phyloP scores from a whole-genome alignment of 805 yeast genomes.

The Schwanniomyces polymorphus region DNA sequence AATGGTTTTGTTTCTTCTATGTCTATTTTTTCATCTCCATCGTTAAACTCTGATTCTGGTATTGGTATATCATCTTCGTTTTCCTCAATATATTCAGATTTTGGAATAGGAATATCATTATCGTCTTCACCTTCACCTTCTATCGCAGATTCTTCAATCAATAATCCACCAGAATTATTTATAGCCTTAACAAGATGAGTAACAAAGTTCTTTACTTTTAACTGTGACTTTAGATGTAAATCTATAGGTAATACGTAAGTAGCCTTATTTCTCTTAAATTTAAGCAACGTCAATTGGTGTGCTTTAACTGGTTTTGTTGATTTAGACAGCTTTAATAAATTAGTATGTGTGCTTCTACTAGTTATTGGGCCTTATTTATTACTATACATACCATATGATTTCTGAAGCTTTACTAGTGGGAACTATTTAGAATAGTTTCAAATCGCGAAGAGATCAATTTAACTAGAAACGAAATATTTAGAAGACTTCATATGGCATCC shows the following conservation, averaged over 20 bases:
- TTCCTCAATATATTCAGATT: constrained; percentile 31
- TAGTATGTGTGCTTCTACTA: neutral
- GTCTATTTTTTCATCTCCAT: constrained; percentile 6
- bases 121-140: constrained; percentile 18
- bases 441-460: neutral
- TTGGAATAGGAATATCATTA: constrained; percentile 33
- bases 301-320: constrained; percentile 7
- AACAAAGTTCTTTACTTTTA: constrained; percentile 18
- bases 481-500: neutral
- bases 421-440: neutral
- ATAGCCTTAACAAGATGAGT: constrained; percentile 35
- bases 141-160: constrained; percentile 24
- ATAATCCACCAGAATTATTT: constrained; percentile 50
- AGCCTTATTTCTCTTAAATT: constrained; percentile 31
- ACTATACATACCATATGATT: constrained; percentile 10
- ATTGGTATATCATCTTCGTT: constrained; percentile 25
- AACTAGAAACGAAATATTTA: no score
- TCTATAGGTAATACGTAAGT: constrained; percentile 31
- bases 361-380: neutral
- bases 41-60: constrained; percentile 36
- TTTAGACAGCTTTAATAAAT: constrained; percentile 23
- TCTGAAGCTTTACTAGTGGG: neutral
- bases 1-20: constrained; percentile 5
- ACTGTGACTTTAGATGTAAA: constrained; percentile 13
- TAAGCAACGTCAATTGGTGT: constrained; percentile 24